Base-by-base conservation (phyloP, 2,329 filamentous ascomycete species). In the Ophiostoma novo-ulmi region DNA sequence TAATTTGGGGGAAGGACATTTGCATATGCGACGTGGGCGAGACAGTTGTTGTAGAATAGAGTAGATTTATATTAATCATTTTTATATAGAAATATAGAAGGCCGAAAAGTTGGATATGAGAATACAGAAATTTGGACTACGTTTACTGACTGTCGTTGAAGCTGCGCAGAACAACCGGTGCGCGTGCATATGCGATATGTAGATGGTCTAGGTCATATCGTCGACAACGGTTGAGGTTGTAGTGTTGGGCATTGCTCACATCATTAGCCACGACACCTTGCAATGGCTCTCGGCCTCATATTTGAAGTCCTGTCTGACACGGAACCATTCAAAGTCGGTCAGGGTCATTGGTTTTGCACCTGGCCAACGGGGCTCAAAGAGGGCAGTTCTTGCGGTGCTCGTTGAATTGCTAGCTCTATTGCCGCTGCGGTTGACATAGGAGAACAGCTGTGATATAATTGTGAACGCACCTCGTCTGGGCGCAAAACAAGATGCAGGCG, bases 1-100 rank as follows among this genome's bases (percentile, higher is more conserved):
- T 58, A 5, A 8, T 5, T 3, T 58, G 52, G 52, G 52, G 52
- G 52, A 26, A 58, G 10, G 52, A 26, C 52, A 11, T 58, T 13
- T 26, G 52, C 52, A 58, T 17, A 58, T 58, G 52, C 52, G 26
- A 26, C 22, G 52, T 58, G 52, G 52, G 52, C 1, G 52, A 58
- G 52, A 58, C 52, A 17, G n/a, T 58, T 11, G 52, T 58, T 58
- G 52, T 58, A 10, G 52, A 58, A n/a, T 58, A 58, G n/a, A 26
- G 8, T n/a, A 2, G 26, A 58, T 58, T 26, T 48, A 20, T 14
- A 48, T n/a, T n/a, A 4, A 31, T 48, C 1, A 48, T n/a, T 4
- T 17, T 44, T 44, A 17, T 44, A 3, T 44, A 14, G 13, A 5
- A 44, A 44, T 44, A 44, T 14, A 44, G 11, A 17, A 14, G 8